Base-by-base conservation (phyloP, 2,329 filamentous ascomycete species). In the Trichoderma oligosporum region DNA sequence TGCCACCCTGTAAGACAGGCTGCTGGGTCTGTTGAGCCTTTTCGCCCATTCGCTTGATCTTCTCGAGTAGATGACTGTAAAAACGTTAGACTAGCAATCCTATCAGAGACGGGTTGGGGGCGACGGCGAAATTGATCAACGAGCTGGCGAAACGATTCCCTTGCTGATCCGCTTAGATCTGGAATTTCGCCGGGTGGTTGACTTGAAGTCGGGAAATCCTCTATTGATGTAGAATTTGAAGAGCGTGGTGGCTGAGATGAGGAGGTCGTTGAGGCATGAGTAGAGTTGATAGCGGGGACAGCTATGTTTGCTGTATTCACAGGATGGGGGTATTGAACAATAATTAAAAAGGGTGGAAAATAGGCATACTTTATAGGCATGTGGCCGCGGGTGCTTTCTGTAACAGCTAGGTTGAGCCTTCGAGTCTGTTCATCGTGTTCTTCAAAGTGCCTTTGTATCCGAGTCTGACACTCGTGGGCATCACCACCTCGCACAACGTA, bases 401-500 rank as follows among this genome's bases (percentile, higher is more conserved):
- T 76, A 48, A 87, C 70, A 24, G 81, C 82, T 27, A 84, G 72
- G 46, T 76, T 75, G 58, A 77, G 72, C 64, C 75, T 74, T 68
- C 77, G 69, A 14, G 79, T 73, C 58, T 82, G 80, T 49, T 77
- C 74, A 38, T 83, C 80, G 65, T 90, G 87, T 52, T 81, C 74
- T 36, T 75, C 61, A 36, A 85, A 80, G 66, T 91, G 87, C 46
- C 80, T 74, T 16, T 75, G 76, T 44, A 90, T 86, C 8, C 82
- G 71, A 4, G 76, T 71, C 58, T 82, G 78, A 22, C 81, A 82
- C 0, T 78, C 75, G 3, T 78, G 71, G 39, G 80, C 76, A 42
- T 83, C 79, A n/a, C 82, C 83, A 2, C 78, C 79, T 60, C 85
- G 84, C 9, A 89, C 82, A 38, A 85, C 77, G 63, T 84, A 84